Evolutionary conservation across 768 basidiomycete species (phyloP).

Genomic region (Lyophyllum shimeji): DNA sequence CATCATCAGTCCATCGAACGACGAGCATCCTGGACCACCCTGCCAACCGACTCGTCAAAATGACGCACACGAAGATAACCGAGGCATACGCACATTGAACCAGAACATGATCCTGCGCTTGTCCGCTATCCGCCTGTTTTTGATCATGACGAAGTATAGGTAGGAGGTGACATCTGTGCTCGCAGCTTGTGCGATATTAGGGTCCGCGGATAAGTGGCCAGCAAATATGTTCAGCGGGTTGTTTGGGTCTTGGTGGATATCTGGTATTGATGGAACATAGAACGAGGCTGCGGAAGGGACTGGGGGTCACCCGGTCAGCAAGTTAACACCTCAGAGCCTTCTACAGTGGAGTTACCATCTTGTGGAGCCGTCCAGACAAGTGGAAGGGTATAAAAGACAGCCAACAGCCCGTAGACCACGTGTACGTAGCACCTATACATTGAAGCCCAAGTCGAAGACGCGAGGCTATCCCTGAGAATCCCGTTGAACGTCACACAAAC

Average conservation of each 20-base stretch:
- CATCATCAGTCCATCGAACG: slow-evolving; percentile 97
- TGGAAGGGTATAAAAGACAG: slow-evolving; percentile 8
- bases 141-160: slow-evolving; percentile 86
- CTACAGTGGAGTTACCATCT: slow-evolving; percentile 34
- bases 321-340: slow-evolving; percentile 1
- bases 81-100: slow-evolving; percentile 83
- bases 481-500: background rate
- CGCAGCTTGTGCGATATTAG: slow-evolving; percentile 47
- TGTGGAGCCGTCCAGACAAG: slow-evolving; percentile 29
- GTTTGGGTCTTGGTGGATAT: slow-evolving; percentile 68
- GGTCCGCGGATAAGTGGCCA: slow-evolving; percentile 84
- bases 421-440: slow-evolving; percentile 12
- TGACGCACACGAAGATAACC: background rate
- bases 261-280: slow-evolving; percentile 77
- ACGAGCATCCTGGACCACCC: slow-evolving; percentile 97
- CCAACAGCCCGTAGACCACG: slow-evolving; percentile 16
- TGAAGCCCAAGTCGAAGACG: background rate
- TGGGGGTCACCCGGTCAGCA: slow-evolving; percentile 25
- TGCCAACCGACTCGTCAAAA: slow-evolving; percentile 27
- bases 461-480: background rate
- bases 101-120: slow-evolving; percentile 90
- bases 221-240: slow-evolving; percentile 79
- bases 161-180: slow-evolving; percentile 70
- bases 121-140: slow-evolving; percentile 86
- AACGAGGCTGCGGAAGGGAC: slow-evolving; percentile 83